phyloP scores from a whole-genome alignment of 2,329 filamentous ascomycete genomes.

The Fusarium sp. region DNA sequence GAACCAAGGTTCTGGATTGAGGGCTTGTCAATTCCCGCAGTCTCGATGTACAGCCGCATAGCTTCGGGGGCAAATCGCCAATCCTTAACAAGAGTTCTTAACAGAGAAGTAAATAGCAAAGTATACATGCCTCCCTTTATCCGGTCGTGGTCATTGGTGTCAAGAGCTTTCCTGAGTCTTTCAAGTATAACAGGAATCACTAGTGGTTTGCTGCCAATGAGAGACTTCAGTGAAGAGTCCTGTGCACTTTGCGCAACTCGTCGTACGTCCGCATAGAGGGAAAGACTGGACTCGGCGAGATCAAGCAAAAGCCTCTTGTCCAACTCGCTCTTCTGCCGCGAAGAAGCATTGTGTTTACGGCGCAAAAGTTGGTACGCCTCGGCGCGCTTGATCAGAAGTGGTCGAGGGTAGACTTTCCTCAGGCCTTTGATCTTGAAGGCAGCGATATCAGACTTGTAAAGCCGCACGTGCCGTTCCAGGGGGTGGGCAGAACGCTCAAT shows the following conservation, averaged over 20 bases:
- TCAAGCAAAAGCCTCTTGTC: conserved; percentile 87
- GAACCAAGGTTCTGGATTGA: conserved; percentile 91
- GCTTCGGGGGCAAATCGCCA: conserved; percentile 95
- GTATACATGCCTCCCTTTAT: conserved; percentile 97
- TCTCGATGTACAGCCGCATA: conserved; percentile 88
- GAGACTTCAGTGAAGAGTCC: conserved; percentile 90
- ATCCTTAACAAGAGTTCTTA: conserved; percentile 87
- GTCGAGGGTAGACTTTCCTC: conserved; percentile 90
- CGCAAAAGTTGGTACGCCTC: conserved; percentile 95
- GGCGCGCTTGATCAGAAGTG: conserved; percentile 89
- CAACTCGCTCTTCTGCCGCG: conserved; percentile 86
- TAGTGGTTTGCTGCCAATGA: conserved; percentile 86
- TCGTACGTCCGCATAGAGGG: conserved; percentile 94
- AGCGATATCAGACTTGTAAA: conserved; percentile 86
- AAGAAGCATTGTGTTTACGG: conserved; percentile 91
- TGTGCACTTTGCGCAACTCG: conserved; percentile 90
- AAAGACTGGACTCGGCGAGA: conserved; percentile 88
- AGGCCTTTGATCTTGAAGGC: conserved; percentile 95
- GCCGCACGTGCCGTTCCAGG: conserved; percentile 82
- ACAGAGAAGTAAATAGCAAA: conserved; percentile 84
- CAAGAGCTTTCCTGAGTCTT: conserved; percentile 79
- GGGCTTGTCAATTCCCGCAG: conserved; percentile 88
- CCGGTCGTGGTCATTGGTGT: conserved; percentile 82
- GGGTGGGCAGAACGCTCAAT: conserved; percentile 96
- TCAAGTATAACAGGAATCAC: conserved; percentile 89